A percentile compares a stretch with the other conserved stretches of the same genome.
Evolutionary conservation across 1,284 basidiomycete genomes (phyloP).

Genomic region (Cutaneotrichosporon sp.): DNA sequence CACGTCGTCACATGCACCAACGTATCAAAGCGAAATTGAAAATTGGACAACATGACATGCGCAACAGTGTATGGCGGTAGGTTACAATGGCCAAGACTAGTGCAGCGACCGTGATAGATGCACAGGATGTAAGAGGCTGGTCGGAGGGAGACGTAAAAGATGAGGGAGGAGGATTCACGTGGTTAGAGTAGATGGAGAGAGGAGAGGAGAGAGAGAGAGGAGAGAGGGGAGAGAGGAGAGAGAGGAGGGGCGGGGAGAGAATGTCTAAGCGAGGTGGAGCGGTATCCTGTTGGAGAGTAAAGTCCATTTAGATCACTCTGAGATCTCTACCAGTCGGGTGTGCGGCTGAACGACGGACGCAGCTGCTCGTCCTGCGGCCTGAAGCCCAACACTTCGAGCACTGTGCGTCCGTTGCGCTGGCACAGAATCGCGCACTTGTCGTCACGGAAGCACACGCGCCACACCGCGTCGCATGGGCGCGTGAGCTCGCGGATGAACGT

Average conservation of each 20-base stretch:
- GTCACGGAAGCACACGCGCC: constrained; percentile 74
- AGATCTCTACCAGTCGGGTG: constrained; percentile 17
- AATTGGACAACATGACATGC: constrained; percentile 1
- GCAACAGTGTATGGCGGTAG: not conserved
- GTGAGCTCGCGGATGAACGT: constrained; percentile 69
- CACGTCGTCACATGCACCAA: too few relatives aligned
- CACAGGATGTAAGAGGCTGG: too few relatives aligned
- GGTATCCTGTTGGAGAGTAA: not conserved
- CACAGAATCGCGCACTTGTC: constrained; percentile 80
- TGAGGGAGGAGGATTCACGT: too few relatives aligned
- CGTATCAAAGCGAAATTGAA: too few relatives aligned
- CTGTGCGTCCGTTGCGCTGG: constrained; percentile 74
- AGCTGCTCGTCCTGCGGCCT: constrained; percentile 34
- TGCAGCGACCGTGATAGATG: not conserved
- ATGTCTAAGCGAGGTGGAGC: not conserved
- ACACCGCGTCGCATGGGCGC: constrained; percentile 73
- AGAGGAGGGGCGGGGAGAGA: not conserved
- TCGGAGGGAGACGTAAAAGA: too few relatives aligned
- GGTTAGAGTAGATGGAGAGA: too few relatives aligned
- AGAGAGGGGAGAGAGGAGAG: not conserved
- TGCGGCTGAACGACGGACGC: constrained; percentile 4
- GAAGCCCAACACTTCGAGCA: constrained; percentile 67
- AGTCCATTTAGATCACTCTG: too few relatives aligned
- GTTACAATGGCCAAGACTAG: not conserved
- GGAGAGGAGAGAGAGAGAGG: not conserved